These are phyloP conservation scores for Chlamydomonas incerta DNA, from an alignment of 139 green algal genomes.

Conservation along the genomic window DNA sequence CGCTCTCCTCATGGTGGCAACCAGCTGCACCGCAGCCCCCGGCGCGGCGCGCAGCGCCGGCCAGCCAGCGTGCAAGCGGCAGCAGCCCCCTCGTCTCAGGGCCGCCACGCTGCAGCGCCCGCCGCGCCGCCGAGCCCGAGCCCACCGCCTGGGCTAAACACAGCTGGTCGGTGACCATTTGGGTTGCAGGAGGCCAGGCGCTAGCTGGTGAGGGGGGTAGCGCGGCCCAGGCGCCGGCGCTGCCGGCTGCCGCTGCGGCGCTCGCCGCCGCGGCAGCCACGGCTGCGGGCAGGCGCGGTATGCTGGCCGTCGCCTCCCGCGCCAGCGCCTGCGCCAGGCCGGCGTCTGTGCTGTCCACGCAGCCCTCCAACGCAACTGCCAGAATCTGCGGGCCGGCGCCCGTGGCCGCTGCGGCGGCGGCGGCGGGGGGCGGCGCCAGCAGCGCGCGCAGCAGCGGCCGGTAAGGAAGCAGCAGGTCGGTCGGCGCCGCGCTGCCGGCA, in stretches of 20 bases:
- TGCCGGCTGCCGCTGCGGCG: background rate
- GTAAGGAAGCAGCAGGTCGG: background rate
- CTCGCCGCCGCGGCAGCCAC: background rate
- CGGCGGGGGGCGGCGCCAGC: background rate
- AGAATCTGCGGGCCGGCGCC: background rate
- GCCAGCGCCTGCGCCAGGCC: background rate
- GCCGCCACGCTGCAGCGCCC: background rate
- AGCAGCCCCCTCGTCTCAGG: too few species aligned
- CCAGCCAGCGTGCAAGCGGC: background rate
- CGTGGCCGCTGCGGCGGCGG: too few species aligned
- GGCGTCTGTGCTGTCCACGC: background rate
- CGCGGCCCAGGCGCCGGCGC: background rate
- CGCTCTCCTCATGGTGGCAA: too few species aligned
- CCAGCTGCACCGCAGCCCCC: too few species aligned
- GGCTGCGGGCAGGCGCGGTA: background rate
- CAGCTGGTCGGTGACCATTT: background rate
- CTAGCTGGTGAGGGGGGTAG: background rate
- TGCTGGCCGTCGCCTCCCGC: background rate
- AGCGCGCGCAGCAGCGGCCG: conserved; percentile 5
- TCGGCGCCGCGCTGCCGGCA: too few species aligned
- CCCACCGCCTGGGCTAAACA: background rate
- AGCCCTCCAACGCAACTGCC: background rate
- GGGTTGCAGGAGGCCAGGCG: background rate
- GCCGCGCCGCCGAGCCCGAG: background rate
- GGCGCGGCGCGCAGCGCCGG: too few species aligned